phyloP scores from a whole-genome alignment of 805 yeast genomes.

The Kodamaea nitidulidarum region DNA sequence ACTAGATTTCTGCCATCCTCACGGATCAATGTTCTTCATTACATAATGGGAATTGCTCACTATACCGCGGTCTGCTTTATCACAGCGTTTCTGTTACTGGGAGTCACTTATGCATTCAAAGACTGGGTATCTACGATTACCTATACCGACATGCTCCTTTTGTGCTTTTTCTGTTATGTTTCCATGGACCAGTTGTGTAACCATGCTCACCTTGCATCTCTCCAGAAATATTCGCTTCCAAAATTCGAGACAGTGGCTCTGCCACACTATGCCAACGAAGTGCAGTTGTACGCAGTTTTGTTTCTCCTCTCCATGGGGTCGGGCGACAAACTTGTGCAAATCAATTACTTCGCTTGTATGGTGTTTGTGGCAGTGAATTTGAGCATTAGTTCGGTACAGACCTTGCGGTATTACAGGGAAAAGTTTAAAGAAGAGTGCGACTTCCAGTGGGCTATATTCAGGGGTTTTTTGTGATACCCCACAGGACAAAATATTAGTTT shows the following conservation, averaged over 20 bases:
- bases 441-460: constrained; percentile 34
- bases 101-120: not conserved
- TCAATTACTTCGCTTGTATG: constrained; percentile 22
- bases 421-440: constrained; percentile 25
- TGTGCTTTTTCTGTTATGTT: constrained; percentile 40
- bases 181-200: constrained; percentile 51
- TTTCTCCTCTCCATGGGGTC: constrained; percentile 9
- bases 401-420: constrained; percentile 42
- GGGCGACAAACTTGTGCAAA: constrained; percentile 11
- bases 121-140: not conserved
- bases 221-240: constrained; percentile 59
- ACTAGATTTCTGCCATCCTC: constrained; percentile 45
- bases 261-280: constrained; percentile 71
- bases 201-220: constrained; percentile 46
- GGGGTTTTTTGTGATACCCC: constrained; percentile 26
- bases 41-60: constrained; percentile 58
- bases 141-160: constrained; percentile 19
- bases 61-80: constrained; percentile 45
- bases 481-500: too few relatives aligned
- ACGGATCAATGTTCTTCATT: constrained; percentile 63
- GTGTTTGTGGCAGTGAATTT: constrained; percentile 44
- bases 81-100: constrained; percentile 21
- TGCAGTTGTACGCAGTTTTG: constrained; percentile 47
- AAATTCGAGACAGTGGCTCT: constrained; percentile 41
- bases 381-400: constrained; percentile 52